These are phyloP conservation scores for Raffaelea ambrosiae DNA, from an alignment of 2,329 filamentous ascomycete species.

Conservation along the genomic window DNA sequence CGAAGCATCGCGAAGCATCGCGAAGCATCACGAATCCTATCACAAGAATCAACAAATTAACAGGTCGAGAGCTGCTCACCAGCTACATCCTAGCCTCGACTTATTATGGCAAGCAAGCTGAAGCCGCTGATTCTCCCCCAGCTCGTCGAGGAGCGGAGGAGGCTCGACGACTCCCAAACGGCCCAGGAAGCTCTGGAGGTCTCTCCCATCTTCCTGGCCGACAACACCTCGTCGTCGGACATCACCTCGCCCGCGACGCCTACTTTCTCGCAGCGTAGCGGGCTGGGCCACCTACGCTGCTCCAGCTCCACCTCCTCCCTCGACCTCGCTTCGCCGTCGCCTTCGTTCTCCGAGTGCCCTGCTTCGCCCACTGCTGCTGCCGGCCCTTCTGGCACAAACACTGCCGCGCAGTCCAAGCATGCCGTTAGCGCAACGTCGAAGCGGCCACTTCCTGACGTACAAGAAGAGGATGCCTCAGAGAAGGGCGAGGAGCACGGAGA, in stretches of 20 bases:
- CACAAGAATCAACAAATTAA: no score
- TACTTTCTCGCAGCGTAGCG: conserved; percentile 49
- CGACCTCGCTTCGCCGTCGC: conserved; percentile 39
- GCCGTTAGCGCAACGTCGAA: conserved; percentile 38
- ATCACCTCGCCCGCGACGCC: conserved; percentile 62
- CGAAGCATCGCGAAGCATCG: no score
- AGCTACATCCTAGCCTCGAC: no score
- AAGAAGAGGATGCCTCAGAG: conserved; percentile 77
- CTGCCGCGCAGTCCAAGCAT: not conserved
- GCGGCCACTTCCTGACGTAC: conserved; percentile 67
- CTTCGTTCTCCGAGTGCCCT: conserved; percentile 34
- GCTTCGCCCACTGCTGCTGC: conserved; percentile 45
- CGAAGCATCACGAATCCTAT: no score
- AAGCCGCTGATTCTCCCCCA: conserved; percentile 46
- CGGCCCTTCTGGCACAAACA: not conserved
- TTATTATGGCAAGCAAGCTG: conserved; percentile 37
- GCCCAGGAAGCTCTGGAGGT: conserved; percentile 21
- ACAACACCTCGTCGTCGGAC: conserved; percentile 53
- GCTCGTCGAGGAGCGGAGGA: conserved; percentile 42
- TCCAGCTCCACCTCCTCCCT: conserved; percentile 73
- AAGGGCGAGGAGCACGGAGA: conserved; percentile 43
- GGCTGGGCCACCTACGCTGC: conserved; percentile 41
- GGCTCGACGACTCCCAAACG: conserved; percentile 25
- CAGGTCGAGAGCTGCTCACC: no score
- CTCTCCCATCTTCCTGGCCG: conserved; percentile 33